Conservation (phyloP, 2,329 filamentous ascomycete species). For the Alternaria triticimaculans region DNA sequence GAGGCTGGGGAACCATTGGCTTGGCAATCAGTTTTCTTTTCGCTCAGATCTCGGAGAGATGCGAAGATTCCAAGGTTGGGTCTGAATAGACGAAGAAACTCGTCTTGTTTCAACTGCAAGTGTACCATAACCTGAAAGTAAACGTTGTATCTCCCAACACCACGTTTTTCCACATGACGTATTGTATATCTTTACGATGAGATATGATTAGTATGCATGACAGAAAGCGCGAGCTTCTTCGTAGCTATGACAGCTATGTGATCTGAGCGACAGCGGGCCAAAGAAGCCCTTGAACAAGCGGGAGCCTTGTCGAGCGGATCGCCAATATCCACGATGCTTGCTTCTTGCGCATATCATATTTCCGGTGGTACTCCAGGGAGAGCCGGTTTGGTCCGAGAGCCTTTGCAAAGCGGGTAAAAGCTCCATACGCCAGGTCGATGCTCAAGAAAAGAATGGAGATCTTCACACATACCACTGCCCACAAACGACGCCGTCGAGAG, state of each 20-base stretch:
- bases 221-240: neutral
- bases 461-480: neutral
- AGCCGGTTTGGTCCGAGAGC: neutral
- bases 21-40: constrained; percentile 3
- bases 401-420: neutral
- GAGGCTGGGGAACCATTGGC: constrained; percentile 7
- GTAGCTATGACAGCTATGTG: neutral
- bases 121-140: neutral
- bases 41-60: neutral
- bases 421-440: neutral
- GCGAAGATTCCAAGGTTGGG: neutral
- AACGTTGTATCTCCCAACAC: neutral
- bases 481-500: neutral
- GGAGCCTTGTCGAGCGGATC: neutral
- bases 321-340: neutral
- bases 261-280: neutral
- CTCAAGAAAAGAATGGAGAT: neutral
- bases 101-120: neutral
- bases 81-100: neutral
- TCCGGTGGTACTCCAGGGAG: neutral
- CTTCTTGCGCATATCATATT: neutral
- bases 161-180: neutral
- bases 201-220: neutral
- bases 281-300: neutral
- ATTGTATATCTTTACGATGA: neutral